phyloP scores from a whole-genome alignment of 495 filamentous ascomycete genomes.

The Aspergillus kassunensis region DNA sequence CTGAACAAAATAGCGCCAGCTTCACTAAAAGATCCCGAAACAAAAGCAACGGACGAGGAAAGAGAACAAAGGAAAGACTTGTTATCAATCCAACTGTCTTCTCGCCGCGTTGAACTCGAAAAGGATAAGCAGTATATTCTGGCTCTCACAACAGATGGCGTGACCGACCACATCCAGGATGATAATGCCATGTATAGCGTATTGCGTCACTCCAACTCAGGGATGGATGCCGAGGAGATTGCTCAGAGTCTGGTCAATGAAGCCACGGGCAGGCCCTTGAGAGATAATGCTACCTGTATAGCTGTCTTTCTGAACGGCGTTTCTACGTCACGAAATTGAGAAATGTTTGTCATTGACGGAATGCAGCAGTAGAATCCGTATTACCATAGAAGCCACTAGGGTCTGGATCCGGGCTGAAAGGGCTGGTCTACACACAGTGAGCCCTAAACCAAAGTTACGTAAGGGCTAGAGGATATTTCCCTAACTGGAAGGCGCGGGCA shows the following conservation, averaged over 20 bases:
- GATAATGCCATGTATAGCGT: not conserved
- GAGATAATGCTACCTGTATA: constrained; percentile 15
- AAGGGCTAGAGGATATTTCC: too few relatives aligned
- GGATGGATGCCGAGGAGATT: not conserved
- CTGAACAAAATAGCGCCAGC: constrained; percentile 19
- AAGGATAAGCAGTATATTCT: constrained; percentile 2
- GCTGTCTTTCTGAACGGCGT: constrained; percentile 5
- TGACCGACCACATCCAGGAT: constrained; percentile 9
- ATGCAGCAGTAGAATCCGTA: too few relatives aligned
- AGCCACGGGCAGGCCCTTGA: not conserved
- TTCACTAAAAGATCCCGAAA: not conserved
- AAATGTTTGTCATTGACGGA: too few relatives aligned
- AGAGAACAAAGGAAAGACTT: not conserved
- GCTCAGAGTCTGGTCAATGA: not conserved
- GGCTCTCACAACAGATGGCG: constrained; percentile 8
- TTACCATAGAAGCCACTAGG: too few relatives aligned
- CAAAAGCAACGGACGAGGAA: not conserved
- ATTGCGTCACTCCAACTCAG: not conserved
- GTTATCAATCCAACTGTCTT: not conserved
- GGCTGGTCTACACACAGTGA: too few relatives aligned
- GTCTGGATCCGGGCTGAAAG: too few relatives aligned
- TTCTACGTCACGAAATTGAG: not conserved
- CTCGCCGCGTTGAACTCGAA: not conserved
- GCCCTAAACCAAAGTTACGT: too few relatives aligned
- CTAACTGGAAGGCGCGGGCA: too few relatives aligned